A percentile compares a stretch with the other conserved stretches of the same genome.
Evolutionary conservation across 495 filamentous ascomycete species (phyloP).

Genomic region (Gamarada debralockiae): DNA sequence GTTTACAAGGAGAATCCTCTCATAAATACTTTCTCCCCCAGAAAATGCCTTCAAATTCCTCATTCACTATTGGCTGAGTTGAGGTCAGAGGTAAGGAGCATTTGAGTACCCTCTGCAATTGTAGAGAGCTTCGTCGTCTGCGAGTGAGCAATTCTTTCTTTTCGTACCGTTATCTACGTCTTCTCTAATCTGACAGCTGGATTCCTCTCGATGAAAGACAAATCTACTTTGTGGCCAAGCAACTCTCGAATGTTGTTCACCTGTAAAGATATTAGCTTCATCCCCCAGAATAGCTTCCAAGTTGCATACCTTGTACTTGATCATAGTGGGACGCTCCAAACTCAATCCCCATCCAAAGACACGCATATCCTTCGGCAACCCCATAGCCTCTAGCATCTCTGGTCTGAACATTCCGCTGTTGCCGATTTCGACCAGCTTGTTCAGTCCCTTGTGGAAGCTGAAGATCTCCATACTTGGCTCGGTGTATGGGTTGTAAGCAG

Average conservation of each 20-base stretch:
- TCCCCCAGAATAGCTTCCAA: background rate
- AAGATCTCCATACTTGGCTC: slow-evolving; percentile 98
- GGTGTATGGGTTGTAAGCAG: slow-evolving; percentile 98
- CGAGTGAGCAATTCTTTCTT: background rate
- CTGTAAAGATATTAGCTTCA: slow-evolving; percentile 5
- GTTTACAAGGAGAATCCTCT: too few species aligned
- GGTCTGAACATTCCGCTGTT: slow-evolving; percentile 98
- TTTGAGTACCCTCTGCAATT: too few species aligned
- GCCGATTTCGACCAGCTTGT: slow-evolving; percentile 93
- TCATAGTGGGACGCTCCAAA: slow-evolving; percentile 96
- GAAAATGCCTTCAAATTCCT: too few species aligned
- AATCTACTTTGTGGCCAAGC: slow-evolving; percentile 79
- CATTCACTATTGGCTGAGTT: too few species aligned
- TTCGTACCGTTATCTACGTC: slow-evolving; percentile 14
- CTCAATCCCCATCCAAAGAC: slow-evolving; percentile 91
- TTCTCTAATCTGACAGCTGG: slow-evolving; percentile 80
- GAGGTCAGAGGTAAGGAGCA: too few species aligned
- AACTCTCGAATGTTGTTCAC: slow-evolving; percentile 73
- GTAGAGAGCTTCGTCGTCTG: too few species aligned
- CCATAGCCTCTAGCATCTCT: slow-evolving; percentile 84
- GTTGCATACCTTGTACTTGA: slow-evolving; percentile 72
- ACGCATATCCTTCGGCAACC: slow-evolving; percentile 78
- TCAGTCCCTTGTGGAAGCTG: slow-evolving; percentile 83
- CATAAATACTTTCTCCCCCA: too few species aligned
- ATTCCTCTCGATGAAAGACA: slow-evolving; percentile 77